Evolutionary conservation across 2,329 filamentous ascomycete genomes (phyloP), one percentile per base, ranked within the genome.

Genomic region (Clonostachys rhizophaga): DNA sequence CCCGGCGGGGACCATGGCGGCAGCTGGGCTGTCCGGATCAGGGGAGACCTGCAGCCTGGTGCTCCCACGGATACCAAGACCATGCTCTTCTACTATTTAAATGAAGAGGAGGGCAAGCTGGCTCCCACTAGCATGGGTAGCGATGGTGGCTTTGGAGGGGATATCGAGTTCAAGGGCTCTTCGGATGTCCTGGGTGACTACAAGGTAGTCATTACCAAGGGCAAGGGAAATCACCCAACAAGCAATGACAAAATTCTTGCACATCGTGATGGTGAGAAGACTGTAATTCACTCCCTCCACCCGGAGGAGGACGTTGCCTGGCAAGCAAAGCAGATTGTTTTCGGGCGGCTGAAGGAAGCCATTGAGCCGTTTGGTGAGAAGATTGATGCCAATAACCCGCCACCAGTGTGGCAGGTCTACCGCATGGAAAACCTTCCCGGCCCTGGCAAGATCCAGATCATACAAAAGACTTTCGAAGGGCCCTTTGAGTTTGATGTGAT

Each of bases 401-500:
- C 91, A 10, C 87, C 91, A 2, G 86, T 92, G 3, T 90, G 86
- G 71, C 88, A 94, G 63, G 77, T 91, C 1, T 96, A 95, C 65
- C 89, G 89, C 7, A 75, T 97, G 46, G 68, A 75, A 41, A 86
- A 95, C 62, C 66, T 70, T 34, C 84, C 87, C 4, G 82, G 79
- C 6, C 58, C 67, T 12, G 92, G 91, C 33, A 97, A 97, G 59
- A 70, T 89, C 13, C 92, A 99, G 53, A 70, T 96, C 39, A 76
- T 97, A 14, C 90, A 99, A 67, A 96, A 96, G 69, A 82, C 91
- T 3, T 97, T 96, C 57, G 81, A 91, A 57, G 92, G 94, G 2
- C 66, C 84, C 2, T 99, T 97, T 59, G 90, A 91, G 71, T 97
- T 97, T 56, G 94, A 97, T 62, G 76, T 97, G 46, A 75, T 97